phyloP scores from a whole-genome alignment of 768 basidiomycete genomes.

The Amanita phalloides region DNA sequence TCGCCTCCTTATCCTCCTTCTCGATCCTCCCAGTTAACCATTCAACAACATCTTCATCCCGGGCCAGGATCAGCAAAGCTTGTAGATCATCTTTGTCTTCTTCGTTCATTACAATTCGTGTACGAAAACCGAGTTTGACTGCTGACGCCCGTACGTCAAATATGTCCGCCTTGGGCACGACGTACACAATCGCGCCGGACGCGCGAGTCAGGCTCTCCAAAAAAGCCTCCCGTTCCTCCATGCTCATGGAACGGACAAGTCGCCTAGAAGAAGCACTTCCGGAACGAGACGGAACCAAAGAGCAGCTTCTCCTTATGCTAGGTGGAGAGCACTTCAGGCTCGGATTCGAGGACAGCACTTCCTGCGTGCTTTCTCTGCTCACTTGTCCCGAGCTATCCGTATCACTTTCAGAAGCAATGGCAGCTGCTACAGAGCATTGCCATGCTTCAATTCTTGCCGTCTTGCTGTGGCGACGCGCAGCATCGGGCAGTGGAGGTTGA shows the following conservation, averaged over 20 bases:
- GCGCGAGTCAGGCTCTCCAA: conserved; percentile 29
- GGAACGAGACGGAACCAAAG: conserved; percentile 9
- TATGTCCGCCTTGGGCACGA: conserved; percentile 35
- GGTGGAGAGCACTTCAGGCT: background rate
- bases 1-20: conserved; percentile 7
- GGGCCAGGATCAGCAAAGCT: conserved; percentile 43
- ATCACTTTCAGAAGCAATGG: background rate
- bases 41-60: conserved; percentile 35
- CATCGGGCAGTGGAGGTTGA: background rate
- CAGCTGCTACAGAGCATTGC: background rate
- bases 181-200: conserved; percentile 38
- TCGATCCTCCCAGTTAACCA: conserved; percentile 24
- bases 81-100: conserved; percentile 22
- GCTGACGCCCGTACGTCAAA: conserved; percentile 28
- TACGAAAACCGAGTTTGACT: conserved; percentile 29
- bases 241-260: conserved; percentile 40
- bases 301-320: background rate
- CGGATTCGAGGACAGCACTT: background rate
- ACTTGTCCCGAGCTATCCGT: background rate
- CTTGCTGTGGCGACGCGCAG: background rate
- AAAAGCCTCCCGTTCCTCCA: conserved; percentile 41
- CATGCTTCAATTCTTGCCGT: conserved; percentile 2
- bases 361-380: background rate
- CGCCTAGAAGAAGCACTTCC: conserved; percentile 11
- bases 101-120: conserved; percentile 28